Conservation (phyloP, 768 basidiomycete species). For the Tulasnella sp. region DNA sequence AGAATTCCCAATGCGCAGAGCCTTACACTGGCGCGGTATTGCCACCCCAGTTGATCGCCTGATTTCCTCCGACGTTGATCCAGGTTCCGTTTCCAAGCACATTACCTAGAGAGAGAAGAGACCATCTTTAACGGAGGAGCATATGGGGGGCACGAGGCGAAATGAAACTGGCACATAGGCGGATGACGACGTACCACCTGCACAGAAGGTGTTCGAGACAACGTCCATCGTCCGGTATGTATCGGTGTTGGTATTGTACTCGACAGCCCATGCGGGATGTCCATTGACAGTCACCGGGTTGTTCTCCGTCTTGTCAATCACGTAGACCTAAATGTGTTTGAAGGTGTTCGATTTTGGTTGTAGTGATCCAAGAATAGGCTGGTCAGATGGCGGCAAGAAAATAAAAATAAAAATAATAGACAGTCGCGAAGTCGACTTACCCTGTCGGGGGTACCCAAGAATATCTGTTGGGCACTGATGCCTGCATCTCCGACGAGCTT, state of each 20-base stretch:
- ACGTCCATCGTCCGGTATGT: constrained; percentile 58
- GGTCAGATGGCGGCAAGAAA: no score
- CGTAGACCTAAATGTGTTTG: constrained; percentile 11
- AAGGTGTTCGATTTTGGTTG: no score
- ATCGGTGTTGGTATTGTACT: constrained; percentile 48
- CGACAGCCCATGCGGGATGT: constrained; percentile 57
- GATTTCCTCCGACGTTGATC: constrained; percentile 19
- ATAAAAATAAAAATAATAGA: no score
- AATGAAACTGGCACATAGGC: no score
- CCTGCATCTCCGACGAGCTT: constrained; percentile 18
- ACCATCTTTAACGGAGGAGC: constrained; percentile 17
- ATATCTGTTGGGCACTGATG: constrained; percentile 20
- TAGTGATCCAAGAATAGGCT: no score
- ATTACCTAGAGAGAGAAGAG: constrained; percentile 16
- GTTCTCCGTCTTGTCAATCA: constrained; percentile 68
- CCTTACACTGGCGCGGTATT: constrained; percentile 57
- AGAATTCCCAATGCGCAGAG: constrained; percentile 48
- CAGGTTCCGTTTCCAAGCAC: constrained; percentile 17
- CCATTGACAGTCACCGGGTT: constrained; percentile 54
- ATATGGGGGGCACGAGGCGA: no score
- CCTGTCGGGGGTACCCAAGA: constrained; percentile 19
- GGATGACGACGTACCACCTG: constrained; percentile 32
- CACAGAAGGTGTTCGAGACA: constrained; percentile 63
- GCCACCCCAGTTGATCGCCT: constrained; percentile 16
- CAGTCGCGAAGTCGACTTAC: no score